Base-by-base conservation (phyloP, 257 asterid genomes). In the Jaltomata sinuosa region DNA sequence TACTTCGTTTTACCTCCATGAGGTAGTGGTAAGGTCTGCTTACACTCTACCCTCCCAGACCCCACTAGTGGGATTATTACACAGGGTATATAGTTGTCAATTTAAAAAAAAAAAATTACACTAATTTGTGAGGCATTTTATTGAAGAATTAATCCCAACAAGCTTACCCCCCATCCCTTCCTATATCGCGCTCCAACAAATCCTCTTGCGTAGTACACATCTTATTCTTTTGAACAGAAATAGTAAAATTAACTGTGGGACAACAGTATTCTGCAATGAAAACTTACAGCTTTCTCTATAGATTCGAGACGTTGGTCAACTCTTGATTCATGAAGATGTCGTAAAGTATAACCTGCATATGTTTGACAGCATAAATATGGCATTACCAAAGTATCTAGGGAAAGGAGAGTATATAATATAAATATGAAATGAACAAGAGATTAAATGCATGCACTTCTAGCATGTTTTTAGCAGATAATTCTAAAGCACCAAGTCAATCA, bases 211-310 rank as follows among this genome's bases (percentile, higher is more conserved):
- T 49, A 77, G 62, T 9, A 77, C 18, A 29, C 27, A 49, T 16
- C 45, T 77, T 8, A 47, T 49, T 45, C 62, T 77, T 45, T 77
- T 29, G 45, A 82, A 34, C 47, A 61, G 31, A 61, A 38, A 27
- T 47, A 64, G 50, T 25, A 50, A 42, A 83, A 45, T n/a, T 49
- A 27, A 22, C 3, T n/a, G 74, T 45, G 36, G 55, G 50, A 57
- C 6, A 52, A 67, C 76, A 82, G 25, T 59, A 57, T 83, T 84
- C 84, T 50, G 55, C 71, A 83, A 84, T 74, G 84, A 29, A 61
- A 32, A 74, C 95, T 92, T 92, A 96, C 99, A 88, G 94, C 91
- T 81, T 84, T 89, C 91, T 94, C 99, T 82, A 96, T 96, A 45
- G 95, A 87, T 85, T 93, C 97, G 31, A 96, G 98, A 90, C 93